A percentile compares a stretch with the other conserved stretches of the same genome.
phyloP scores from a whole-genome alignment of 176 grass and related monocot genomes.

The Tillandsia fasciculata region DNA sequence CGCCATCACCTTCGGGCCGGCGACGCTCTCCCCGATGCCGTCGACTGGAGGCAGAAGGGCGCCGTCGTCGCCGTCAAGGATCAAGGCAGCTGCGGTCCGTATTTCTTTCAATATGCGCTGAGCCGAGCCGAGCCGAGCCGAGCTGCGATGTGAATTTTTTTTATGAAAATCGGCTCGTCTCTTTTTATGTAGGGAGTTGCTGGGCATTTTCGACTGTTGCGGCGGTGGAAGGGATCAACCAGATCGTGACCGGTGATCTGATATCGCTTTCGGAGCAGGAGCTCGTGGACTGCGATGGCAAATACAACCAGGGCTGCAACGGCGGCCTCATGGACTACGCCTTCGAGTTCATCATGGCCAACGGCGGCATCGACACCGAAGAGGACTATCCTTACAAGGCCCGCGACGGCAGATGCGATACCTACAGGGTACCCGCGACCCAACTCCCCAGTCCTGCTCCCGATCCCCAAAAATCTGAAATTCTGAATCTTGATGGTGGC shows the following conservation, averaged over 20 bases:
- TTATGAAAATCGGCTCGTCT: no score
- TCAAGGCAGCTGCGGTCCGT: conserved; percentile 34
- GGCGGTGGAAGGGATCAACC: not conserved
- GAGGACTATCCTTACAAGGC: no score
- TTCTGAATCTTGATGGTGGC: not conserved
- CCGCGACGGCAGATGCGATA: no score
- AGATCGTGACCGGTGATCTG: not conserved
- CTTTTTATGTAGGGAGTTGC: no score
- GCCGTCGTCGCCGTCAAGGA: conserved; percentile 25
- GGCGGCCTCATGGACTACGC: not conserved
- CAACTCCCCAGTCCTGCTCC: no score
- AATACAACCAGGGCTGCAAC: not conserved
- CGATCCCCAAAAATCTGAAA: no score
- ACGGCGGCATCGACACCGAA: not conserved
- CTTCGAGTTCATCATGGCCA: not conserved
- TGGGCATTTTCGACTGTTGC: not conserved
- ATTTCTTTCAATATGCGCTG: not conserved
- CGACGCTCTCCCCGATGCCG: conserved; percentile 5
- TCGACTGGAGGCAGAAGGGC: conserved; percentile 36
- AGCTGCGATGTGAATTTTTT: not conserved
- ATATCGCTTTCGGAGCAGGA: conserved; percentile 1
- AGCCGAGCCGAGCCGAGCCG: no score
- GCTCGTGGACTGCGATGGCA: not conserved
- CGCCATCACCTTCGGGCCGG: conserved; percentile 3
- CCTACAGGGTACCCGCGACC: no score